Base-by-base conservation (phyloP, 768 basidiomycete species). In the Boletus huronensis region DNA sequence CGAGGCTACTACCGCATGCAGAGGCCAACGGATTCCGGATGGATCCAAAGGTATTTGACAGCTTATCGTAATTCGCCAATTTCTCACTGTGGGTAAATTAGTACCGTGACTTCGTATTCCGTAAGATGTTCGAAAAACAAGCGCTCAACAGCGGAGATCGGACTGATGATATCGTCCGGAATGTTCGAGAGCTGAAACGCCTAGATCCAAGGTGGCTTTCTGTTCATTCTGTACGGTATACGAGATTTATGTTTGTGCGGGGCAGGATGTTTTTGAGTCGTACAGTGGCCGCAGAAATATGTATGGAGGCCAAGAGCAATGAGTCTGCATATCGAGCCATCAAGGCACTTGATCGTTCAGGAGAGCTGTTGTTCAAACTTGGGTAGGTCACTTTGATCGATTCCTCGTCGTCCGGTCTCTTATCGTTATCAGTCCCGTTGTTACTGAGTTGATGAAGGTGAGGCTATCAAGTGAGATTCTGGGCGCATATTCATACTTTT, bases 91-190 rank as follows among this genome's bases (percentile, higher is more conserved):
- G 40, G 16, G 19, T 26, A 25, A 49, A 49, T 32, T 57, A 90
- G 87, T 88, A 90, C 67, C 87, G 88, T 43, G 84, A 90, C 65
- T 91, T 90, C 62, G 83, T 91, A n/a, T 90, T 91, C 66, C 85
- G 89, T 44, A 89, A 89, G 68, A 90, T 90, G 82, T 90, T 90
- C 58, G 87, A 89, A 68, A 81, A 82, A 57, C 67, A 69, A 59
- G 54, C 71, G 36, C 67, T 72, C 6, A 72, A 78, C 21, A 78
- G 76, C 53, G 84, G 83, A 17, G 75, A 76, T 25, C 77, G 79
- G 39, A 73, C 79, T 13, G 79, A 83, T 35, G 86, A 88, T 48
- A 86, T 90, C 48, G 77, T 82, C 13, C 73, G 77, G 17, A 89
- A 89, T 63, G 85, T 90, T 31, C 80, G 82, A 60, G 87, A 88